Percentiles rank a stretch among this genome's conserved stretches.
Evolutionary conservation across 768 basidiomycete species (phyloP).

Genomic region (Pleurotus platypus): DNA sequence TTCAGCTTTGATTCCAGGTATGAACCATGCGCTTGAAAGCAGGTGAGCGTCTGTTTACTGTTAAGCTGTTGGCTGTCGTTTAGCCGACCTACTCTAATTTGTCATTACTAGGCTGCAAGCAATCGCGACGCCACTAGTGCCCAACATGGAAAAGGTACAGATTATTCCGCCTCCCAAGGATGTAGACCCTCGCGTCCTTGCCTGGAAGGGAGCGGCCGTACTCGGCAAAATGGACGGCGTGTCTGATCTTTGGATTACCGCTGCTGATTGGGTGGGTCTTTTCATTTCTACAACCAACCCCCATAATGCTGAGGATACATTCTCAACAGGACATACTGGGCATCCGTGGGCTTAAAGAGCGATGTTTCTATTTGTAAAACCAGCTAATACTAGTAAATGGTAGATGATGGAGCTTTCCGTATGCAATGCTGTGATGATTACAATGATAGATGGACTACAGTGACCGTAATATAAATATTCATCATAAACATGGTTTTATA

Average conservation of each 20-base stretch:
- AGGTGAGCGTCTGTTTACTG: slow-evolving; percentile 42
- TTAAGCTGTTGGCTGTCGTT: slow-evolving; percentile 1
- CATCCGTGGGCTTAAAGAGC: slow-evolving; percentile 77
- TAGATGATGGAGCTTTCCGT: slow-evolving; percentile 8
- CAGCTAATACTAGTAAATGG: no score
- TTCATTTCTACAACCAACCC: slow-evolving; percentile 2
- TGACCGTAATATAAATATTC: not conserved
- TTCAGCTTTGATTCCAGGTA: slow-evolving; percentile 73
- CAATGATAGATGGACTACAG: not conserved
- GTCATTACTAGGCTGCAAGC: slow-evolving; percentile 58
- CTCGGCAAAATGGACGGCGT: slow-evolving; percentile 90
- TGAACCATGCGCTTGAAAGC: slow-evolving; percentile 85
- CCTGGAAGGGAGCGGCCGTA: slow-evolving; percentile 94
- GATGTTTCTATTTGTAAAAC: slow-evolving; percentile 70
- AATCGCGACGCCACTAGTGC: slow-evolving; percentile 78
- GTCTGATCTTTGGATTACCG: slow-evolving; percentile 85
- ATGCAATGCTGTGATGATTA: not conserved
- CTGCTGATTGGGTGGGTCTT: slow-evolving; percentile 77
- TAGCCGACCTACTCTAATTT: not conserved
- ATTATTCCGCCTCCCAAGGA: slow-evolving; percentile 95
- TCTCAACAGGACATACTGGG: slow-evolving; percentile 63
- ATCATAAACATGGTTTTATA: slow-evolving; percentile 3
- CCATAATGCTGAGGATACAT: slow-evolving; percentile 2
- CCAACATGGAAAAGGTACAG: slow-evolving; percentile 83
- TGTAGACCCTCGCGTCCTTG: slow-evolving; percentile 83